Base-by-base conservation (phyloP, 2,329 filamentous ascomycete species). In the Madurella fahalii region DNA sequence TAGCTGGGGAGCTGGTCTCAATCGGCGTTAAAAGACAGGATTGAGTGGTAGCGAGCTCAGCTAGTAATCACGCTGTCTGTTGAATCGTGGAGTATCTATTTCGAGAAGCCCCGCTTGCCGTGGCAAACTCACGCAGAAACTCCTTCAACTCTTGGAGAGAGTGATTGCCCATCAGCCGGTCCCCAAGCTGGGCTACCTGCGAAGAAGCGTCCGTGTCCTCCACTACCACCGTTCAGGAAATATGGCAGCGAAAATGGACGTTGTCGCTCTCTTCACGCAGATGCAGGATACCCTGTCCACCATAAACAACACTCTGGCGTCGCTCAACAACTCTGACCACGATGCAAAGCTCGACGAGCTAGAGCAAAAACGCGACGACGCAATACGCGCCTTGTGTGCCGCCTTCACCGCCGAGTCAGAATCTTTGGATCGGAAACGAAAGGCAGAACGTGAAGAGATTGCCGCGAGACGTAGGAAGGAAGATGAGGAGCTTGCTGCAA, bases 231-330 rank as follows among this genome's bases (percentile, higher is more conserved):
- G 11, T 18, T 16, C 12, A 47, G n/a, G 3, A 15, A 47, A 32
- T 2, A 57, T 55, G 51, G 47, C 34, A 5, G 42, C 39, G 43
- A 58, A 46, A 8, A 68, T 67, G 64, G 69, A 74, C 53, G 69
- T 75, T 55, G 66, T 70, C 13, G 58, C 65, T 42, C 71, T 76
- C 45, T 68, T 75, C 59, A 63, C 68, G 57, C 69, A 74, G 61
- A 73, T 77, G 72, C 71, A 70, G 58, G 69, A 74, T 50, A 74
- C 69, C 17, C 65, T 77, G 43, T 68, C 70, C 1, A 64, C 66
- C 15, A 75, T 77, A 54, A 69, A 71, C 54, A 54, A 50, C 30
- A 72, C 73, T 18, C 61, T 76, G 34, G 63, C 66, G 12, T 62
- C 66, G 1, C 62, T 76, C 17, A 65, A 69, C 11, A 62, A 63